Base-by-base conservation (phyloP, 345 rosid species). In the Zanthoxylum bungeanum region DNA sequence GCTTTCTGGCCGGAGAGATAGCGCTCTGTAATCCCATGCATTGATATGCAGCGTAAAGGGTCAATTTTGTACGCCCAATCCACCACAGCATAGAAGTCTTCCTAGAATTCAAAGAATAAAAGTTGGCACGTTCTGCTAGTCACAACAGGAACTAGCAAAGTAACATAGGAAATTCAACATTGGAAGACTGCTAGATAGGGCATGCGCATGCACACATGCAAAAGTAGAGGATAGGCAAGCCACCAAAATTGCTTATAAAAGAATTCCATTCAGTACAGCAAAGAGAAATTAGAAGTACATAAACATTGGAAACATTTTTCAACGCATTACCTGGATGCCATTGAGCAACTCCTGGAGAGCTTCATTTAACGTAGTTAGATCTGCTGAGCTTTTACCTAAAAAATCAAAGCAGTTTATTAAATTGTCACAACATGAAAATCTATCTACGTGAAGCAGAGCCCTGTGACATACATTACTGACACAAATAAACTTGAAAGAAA, bases 51-150 rank as follows among this genome's bases (percentile, higher is more conserved):
- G 60, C 96, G 94, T 51, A 95, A 79, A 68, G 99, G 98, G 78
- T 95, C 99, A 51, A 91, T 91, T 83, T 91, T 95, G 84, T 95
- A 95, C 53, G 99, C 99, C 99, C 99, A 95, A 82, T 95, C 99
- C 74, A 95, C 97, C 71, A 95, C 97, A 74, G 99, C 98, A 83
- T 86, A 92, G 74, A 95, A 95, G 79, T 95, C 99, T 80, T 95
- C 98, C 99, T 95, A 76, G 59, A 78, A 68, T 68, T 63, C 72
- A 85, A 71, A 69, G 66, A 55, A 84, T 71, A 71, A 65, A 55
- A 66, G 60, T 50, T 57, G 46, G 71, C 21, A 40, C 44, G 60
- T 63, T 69, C 56, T 33, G 67, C 36, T 56, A 59, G 40, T 65
- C 69, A 68, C 60, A 64, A 70, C 52, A 21, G 30, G 47, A 60